A percentile compares a stretch with the other conserved stretches of the same genome.
Evolutionary conservation across 2,329 filamentous ascomycete species (phyloP).

Genomic region (Xenoacremonium recifei): DNA sequence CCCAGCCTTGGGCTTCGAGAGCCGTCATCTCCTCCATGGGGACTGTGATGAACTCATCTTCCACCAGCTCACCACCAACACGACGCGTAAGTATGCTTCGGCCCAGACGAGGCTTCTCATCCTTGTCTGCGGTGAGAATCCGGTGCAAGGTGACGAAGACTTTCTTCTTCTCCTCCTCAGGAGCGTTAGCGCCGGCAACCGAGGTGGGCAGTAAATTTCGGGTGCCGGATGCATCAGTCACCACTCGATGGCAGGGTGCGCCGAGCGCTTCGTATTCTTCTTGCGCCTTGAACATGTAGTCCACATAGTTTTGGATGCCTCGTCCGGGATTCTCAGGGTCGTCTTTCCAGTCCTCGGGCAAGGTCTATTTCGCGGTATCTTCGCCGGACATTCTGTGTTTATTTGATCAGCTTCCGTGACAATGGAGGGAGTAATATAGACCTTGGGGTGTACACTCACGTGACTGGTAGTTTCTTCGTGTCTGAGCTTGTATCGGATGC

Average conservation of each 20-base stretch:
- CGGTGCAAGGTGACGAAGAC: neutral
- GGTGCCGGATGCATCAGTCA: neutral
- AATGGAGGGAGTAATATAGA: too few relatives aligned
- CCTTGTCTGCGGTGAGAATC: neutral
- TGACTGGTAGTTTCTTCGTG: too few relatives aligned
- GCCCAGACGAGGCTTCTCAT: too few relatives aligned
- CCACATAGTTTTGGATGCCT: neutral
- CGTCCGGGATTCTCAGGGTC: conserved; percentile 1
- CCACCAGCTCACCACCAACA: too few relatives aligned
- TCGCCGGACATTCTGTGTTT: too few relatives aligned
- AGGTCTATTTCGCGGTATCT: too few relatives aligned
- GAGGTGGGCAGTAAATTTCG: neutral
- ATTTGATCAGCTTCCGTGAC: too few relatives aligned
- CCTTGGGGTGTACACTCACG: too few relatives aligned
- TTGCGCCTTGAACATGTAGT: neutral
- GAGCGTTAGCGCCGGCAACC: neutral
- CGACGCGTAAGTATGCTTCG: too few relatives aligned
- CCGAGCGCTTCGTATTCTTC: neutral
- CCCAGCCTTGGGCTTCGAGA: conserved; percentile 7
- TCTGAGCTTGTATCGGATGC: too few relatives aligned
- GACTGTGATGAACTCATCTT: neutral
- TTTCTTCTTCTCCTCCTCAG: neutral
- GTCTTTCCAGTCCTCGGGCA: neutral
- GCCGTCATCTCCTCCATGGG: conserved; percentile 2
- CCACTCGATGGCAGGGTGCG: neutral